Evolutionary conservation across 2,329 filamentous ascomycete genomes (phyloP).

Genomic region (Endoconidiophora laricicola): DNA sequence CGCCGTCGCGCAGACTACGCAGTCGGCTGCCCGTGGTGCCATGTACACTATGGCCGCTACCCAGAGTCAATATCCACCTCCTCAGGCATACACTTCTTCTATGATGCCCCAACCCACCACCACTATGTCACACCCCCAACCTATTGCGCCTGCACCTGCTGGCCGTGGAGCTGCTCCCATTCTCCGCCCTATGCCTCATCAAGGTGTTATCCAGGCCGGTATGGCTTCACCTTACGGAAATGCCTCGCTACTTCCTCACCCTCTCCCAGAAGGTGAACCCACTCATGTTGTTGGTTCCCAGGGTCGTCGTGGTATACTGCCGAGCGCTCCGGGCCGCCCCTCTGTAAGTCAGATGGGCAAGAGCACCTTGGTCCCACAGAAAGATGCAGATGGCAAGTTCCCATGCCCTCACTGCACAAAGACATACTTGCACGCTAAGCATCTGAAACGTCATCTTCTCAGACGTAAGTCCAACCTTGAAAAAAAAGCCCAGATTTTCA

Average conservation of each 20-base stretch:
- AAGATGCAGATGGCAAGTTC: constrained; percentile 95
- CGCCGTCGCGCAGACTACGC: constrained; percentile 21
- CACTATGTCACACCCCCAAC: constrained; percentile 54
- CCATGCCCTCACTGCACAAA: constrained; percentile 97
- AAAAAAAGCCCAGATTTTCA: constrained; percentile 9
- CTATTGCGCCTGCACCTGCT: constrained; percentile 55
- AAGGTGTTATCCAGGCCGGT: constrained; percentile 42
- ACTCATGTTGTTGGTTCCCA: constrained; percentile 93
- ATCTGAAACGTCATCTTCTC: constrained; percentile 87
- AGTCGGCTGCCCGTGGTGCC: constrained; percentile 30
- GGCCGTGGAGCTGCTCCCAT: constrained; percentile 40
- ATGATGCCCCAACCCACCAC: constrained; percentile 53
- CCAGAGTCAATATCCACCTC: constrained; percentile 36
- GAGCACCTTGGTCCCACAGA: constrained; percentile 71
- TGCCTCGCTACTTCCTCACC: constrained; percentile 33
- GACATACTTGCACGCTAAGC: constrained; percentile 93
- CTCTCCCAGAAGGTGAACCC: constrained; percentile 43
- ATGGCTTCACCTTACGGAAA: constrained; percentile 35
- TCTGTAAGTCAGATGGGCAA: constrained; percentile 55
- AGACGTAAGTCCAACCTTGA: constrained; percentile 55
- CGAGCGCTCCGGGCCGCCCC: constrained; percentile 72
- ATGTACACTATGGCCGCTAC: constrained; percentile 32
- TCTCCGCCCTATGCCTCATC: constrained; percentile 54
- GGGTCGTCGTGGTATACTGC: constrained; percentile 77
- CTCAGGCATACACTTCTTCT: constrained; percentile 38